Evolutionary conservation across 192 early-diverging fungal genomes (phyloP).

Genomic region (Gaertneriomyces semiglobifer): DNA sequence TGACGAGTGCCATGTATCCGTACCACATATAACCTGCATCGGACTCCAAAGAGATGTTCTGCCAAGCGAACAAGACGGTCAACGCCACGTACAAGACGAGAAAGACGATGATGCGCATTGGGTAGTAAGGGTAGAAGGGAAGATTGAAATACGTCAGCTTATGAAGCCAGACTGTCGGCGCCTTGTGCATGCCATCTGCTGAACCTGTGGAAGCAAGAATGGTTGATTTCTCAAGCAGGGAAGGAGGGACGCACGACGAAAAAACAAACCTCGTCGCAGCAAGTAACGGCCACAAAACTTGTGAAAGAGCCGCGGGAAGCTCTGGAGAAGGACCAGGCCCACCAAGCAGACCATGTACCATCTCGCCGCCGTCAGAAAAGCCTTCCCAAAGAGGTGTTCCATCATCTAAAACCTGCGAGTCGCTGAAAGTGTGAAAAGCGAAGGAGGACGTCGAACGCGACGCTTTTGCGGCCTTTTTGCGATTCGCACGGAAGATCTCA

Average conservation of each 20-base stretch:
- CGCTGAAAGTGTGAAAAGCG: neutral
- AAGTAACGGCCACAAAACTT: neutral
- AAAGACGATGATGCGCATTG: slow-evolving; percentile 14
- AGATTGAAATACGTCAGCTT: slow-evolving; percentile 15
- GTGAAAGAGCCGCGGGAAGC: slow-evolving; percentile 13
- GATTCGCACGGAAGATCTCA: neutral
- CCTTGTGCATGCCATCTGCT: neutral
- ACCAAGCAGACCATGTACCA: slow-evolving; percentile 19
- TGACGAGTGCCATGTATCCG: slow-evolving; percentile 18
- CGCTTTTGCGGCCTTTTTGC: slow-evolving; percentile 1
- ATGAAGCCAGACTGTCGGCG: slow-evolving; percentile 1
- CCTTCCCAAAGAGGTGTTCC: slow-evolving; percentile 11
- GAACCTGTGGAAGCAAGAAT: neutral
- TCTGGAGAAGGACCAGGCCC: slow-evolving; percentile 12
- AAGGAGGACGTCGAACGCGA: neutral
- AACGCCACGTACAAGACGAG: slow-evolving; percentile 11
- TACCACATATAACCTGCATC: slow-evolving; percentile 13
- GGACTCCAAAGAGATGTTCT: slow-evolving; percentile 8
- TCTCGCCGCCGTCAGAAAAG: neutral
- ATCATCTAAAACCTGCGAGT: slow-evolving; percentile 3
- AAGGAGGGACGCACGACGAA: neutral
- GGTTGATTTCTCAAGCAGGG: neutral
- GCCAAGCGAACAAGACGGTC: slow-evolving; percentile 12
- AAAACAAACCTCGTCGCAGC: neutral
- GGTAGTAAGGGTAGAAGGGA: slow-evolving; percentile 18